Evolutionary conservation across 805 yeast genomes (phyloP), one percentile per base, ranked within the genome.

Genomic region (Yarrowia sp.): DNA sequence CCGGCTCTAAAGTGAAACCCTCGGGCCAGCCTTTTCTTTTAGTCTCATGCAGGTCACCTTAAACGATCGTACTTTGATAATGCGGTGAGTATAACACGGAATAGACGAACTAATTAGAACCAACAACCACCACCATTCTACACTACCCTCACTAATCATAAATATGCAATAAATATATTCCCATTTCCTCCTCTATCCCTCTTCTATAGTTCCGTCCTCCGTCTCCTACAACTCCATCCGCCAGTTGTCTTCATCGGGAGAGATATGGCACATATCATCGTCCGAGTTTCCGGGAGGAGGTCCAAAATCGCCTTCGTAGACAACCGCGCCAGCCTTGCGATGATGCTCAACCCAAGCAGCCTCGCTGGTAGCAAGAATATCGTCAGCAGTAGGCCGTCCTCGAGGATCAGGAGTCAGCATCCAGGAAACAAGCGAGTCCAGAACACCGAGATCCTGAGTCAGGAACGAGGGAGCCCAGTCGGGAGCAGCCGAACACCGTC

Each of bases 301-400:
- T 0, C 98, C 99, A 76, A 84, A 92, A 72, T 95, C 98, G 19
- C 98, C 98, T 79, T 94, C 99, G 74, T 88, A 95, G 70, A 95
- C 90, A 1, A 93, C 89, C 3, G 98, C 97, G 5, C 98, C 97
- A 7, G 97, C 91, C 75, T 89, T 90, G 65, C 97, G 83, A 69
- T 94, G 83, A 67, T 83, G 78, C 71, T 93, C 97, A 46, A 95
- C 93, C 69, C 87, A 84, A 55, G 84, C 82, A 70, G 95, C 87
- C 76, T 95, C 98, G 56, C 84, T 85, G 71, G 87, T 82, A 67
- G 81, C 83, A 68, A 95, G 78, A n/a, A 95, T 82, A 69, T 86
- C 85, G 34, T 80, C 83, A 0, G 96, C 94, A 7, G 88, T 86
- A n/a, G 97, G 97, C 70, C 99, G 81, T 65, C 84, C 84, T 50